A percentile compares a stretch with the other conserved stretches of the same genome.
These are phyloP conservation scores for Neurospora sp. DNA, from an alignment of 495 filamentous ascomycete species.

Conservation along the genomic window DNA sequence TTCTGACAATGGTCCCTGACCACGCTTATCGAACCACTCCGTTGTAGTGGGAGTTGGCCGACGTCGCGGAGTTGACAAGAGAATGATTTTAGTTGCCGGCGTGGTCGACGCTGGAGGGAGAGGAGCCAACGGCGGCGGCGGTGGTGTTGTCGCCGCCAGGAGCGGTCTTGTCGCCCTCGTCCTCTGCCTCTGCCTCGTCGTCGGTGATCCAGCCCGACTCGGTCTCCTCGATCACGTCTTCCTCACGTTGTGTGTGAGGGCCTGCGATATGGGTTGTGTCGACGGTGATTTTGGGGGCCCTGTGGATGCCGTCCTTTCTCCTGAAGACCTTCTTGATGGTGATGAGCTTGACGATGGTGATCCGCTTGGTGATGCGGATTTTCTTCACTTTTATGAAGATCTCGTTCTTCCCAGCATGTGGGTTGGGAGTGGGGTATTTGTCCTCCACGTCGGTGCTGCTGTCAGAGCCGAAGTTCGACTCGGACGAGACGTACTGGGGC, in stretches of 20 bases:
- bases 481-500: not conserved
- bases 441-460: not conserved
- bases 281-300: not conserved
- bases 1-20: not conserved
- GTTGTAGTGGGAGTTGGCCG: conserved; percentile 32
- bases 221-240: not conserved
- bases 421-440: not conserved
- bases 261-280: not conserved
- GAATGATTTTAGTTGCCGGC: not conserved
- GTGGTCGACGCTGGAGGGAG: not conserved
- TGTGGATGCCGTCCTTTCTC: not conserved
- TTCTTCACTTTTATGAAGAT: not conserved
- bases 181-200: not conserved
- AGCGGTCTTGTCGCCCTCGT: not conserved
- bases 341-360: not conserved
- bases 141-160: not conserved
- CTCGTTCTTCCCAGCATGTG: not conserved
- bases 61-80: conserved; percentile 27
- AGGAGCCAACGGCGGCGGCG: not conserved
- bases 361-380: not conserved
- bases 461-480: not conserved
- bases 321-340: not conserved
- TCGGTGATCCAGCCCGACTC: not conserved
- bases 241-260: not conserved
- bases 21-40: conserved; percentile 32